phyloP scores from a whole-genome alignment of 208 protist genomes.

The Trypanosoma conorhini region DNA sequence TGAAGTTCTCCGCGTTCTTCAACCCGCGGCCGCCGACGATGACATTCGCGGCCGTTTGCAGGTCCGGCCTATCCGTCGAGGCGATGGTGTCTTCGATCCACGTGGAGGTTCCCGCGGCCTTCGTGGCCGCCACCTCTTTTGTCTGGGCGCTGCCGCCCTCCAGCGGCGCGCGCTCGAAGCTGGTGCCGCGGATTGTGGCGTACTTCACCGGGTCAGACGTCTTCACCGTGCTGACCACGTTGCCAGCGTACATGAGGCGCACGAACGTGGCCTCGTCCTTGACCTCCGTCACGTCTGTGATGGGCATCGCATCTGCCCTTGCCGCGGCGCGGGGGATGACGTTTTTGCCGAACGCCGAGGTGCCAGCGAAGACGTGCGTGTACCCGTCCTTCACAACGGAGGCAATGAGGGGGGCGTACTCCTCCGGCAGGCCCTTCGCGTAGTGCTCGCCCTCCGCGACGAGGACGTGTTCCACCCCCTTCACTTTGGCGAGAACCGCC shows the following conservation, averaged over 20 bases:
- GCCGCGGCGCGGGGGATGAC: constrained; percentile 94
- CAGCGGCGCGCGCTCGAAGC: constrained; percentile 65
- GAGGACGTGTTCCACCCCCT: constrained; percentile 85
- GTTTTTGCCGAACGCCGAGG: constrained; percentile 95
- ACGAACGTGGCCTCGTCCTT: constrained; percentile 94
- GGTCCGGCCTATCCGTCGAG: constrained; percentile 92
- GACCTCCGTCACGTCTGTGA: constrained; percentile 94
- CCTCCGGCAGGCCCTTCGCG: constrained; percentile 84
- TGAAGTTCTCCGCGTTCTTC: constrained; percentile 98
- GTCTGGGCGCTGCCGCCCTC: constrained; percentile 50
- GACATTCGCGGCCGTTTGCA: constrained; percentile 90
- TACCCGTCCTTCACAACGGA: constrained; percentile 61
- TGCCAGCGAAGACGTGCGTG: constrained; percentile 94
- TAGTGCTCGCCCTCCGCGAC: constrained; percentile 60
- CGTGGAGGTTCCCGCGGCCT: constrained; percentile 34
- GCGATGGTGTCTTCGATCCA: constrained; percentile 62
- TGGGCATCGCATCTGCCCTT: constrained; percentile 83
- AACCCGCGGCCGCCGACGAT: constrained; percentile 96
- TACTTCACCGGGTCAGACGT: constrained; percentile 92
- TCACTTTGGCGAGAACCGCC: constrained; percentile 55
- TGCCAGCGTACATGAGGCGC: constrained; percentile 98
- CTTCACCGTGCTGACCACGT: constrained; percentile 96
- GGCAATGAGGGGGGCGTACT: constrained; percentile 68
- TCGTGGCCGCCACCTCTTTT: constrained; percentile 38
- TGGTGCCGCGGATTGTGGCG: constrained; percentile 94